A percentile compares a stretch with the other conserved stretches of the same genome.
Conservation (phyloP, 352 stramenopile genomes). For the Pythium rhizo-oryzae region DNA sequence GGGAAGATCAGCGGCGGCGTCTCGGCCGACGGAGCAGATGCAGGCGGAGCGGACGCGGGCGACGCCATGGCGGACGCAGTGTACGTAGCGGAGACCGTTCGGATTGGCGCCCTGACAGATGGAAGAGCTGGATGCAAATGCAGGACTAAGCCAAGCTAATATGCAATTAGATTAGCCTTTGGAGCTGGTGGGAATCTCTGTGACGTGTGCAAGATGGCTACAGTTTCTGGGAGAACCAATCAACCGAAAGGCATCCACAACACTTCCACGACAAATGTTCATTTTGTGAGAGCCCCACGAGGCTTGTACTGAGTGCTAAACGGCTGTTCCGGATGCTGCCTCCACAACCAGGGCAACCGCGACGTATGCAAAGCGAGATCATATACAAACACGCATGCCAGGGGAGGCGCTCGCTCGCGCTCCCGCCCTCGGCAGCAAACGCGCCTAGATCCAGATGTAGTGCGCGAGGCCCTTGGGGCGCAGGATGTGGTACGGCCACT, state of each 20-base stretch:
- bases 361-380: no score
- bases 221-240: no score
- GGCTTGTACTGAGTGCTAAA: no score
- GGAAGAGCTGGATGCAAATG: slow-evolving; percentile 5
- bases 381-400: no score
- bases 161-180: not conserved
- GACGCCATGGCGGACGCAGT: not conserved
- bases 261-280: no score
- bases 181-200: slow-evolving; percentile 1
- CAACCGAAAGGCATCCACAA: no score
- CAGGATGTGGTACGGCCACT: slow-evolving; percentile 10
- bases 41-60: not conserved
- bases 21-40: not conserved
- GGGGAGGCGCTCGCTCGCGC: no score
- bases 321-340: no score
- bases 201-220: slow-evolving; percentile 1
- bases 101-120: not conserved
- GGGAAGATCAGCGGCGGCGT: slow-evolving; percentile 26
- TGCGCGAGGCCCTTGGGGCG: not conserved
- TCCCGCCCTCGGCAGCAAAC: no score
- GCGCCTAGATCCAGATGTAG: slow-evolving; percentile 15
- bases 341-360: no score
- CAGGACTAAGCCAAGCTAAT: slow-evolving; percentile 4
- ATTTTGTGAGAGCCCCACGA: no score
- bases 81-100: not conserved